Base-by-base conservation (phyloP, 257 asterid genomes). In the Jasminum sambac region DNA sequence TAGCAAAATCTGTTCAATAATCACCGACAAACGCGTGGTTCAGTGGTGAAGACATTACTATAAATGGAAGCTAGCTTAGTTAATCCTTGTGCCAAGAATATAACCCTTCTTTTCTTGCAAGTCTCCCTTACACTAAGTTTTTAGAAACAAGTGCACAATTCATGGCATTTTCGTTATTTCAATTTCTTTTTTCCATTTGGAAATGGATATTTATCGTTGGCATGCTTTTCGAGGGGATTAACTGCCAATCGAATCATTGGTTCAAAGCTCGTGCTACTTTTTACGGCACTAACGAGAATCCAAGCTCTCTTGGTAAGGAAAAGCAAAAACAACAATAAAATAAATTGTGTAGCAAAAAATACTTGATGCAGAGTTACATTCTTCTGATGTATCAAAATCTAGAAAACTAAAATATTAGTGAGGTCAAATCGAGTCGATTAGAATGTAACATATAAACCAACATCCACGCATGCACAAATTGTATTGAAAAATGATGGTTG, bases 271-370 rank as follows among this genome's bases (percentile, higher is more conserved):
- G 61, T 4, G 95, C 95, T 69, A 86, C 95, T 17, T 86, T 81
- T 74, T 86, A 88, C 43, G 95, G 90, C 3, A 86, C 70, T 3
- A 83, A 84, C 72, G 87, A 88, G 74, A 84, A 86, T 73, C 95
- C 90, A 0, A 74, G 78, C 71, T 84, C 89, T n/a, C 86, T 86
- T 63, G 90, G 90, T 88, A 79, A 68, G 85, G 16, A 11, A 4
- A 10, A 43, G n/a, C 4, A 30, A 30, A 30, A 30, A 30, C 36
- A 4, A 30, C n/a, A n/a, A n/a, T n/a, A 30, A 30, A 30, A 30
- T 30, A 30, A 30, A 30, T 30, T 30, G 1, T 30, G 36, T 30
- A 30, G 2, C 36, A 30, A 30, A 30, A 30, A 30, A 30, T 30
- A 30, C 1, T 30, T 30, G 36, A 30, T n/a, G n/a, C 36, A 30